A percentile compares a stretch with the other conserved stretches of the same genome.
phyloP scores from a whole-genome alignment of 208 protist species.

The Leptomonas seymouri region DNA sequence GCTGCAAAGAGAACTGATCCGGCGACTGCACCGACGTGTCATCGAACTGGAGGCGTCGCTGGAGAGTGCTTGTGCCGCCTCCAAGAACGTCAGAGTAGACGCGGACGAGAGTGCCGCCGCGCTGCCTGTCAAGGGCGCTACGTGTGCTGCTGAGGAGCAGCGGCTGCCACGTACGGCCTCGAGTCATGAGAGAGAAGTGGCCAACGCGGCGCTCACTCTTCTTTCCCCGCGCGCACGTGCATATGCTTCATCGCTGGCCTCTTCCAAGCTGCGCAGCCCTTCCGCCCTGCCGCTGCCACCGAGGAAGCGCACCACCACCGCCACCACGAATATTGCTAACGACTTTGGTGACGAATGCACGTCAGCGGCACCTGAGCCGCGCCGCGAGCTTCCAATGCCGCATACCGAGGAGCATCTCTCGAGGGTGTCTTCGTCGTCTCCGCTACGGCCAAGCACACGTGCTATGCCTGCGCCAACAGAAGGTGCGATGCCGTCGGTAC shows the following conservation, averaged over 20 bases:
- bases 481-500: not conserved
- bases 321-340: not conserved
- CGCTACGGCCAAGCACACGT: not conserved
- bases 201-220: not conserved
- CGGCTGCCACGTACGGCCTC: not conserved
- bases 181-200: not conserved
- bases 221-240: not conserved
- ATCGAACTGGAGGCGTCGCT: conserved; percentile 50
- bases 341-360: not conserved
- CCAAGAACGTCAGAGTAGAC: not conserved
- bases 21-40: conserved; percentile 55
- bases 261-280: not conserved
- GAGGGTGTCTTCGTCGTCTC: not conserved
- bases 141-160: not conserved
- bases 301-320: not conserved
- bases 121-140: not conserved
- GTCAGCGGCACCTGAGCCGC: conserved; percentile 8
- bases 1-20: conserved; percentile 65
- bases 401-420: not conserved
- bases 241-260: not conserved
- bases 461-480: not conserved
- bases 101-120: not conserved
- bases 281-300: not conserved
- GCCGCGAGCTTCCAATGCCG: conserved; percentile 6
- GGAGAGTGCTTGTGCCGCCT: conserved; percentile 4